Percentiles rank a stretch among this genome's conserved stretches.
Evolutionary conservation across 495 filamentous ascomycete genomes (phyloP).

Genomic region (Rostrohypoxylon terebratum): DNA sequence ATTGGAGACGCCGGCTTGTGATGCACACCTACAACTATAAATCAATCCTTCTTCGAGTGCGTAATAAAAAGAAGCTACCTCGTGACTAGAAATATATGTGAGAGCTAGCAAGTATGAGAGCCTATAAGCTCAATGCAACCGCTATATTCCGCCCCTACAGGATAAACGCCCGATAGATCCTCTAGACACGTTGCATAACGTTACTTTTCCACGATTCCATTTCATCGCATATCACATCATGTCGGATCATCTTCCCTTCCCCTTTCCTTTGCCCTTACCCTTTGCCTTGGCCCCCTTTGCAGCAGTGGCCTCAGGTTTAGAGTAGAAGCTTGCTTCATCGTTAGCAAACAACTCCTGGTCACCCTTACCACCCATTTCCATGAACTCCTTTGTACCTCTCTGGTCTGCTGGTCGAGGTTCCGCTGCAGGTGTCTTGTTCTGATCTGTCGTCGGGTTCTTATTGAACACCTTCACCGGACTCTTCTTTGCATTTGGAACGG

Average conservation of each 20-base stretch:
- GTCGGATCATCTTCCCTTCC: slow-evolving; percentile 27
- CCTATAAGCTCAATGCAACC: slow-evolving; percentile 1
- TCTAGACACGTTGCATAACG: slow-evolving; percentile 17
- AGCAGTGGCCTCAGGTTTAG: slow-evolving; percentile 51
- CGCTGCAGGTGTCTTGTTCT: slow-evolving; percentile 42
- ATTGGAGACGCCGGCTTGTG: slow-evolving; percentile 21
- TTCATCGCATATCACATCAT: neutral
- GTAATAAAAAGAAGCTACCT: slow-evolving; percentile 15
- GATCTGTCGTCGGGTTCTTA: slow-evolving; percentile 70
- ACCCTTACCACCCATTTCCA: slow-evolving; percentile 82
- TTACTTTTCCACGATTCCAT: neutral
- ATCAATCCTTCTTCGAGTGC: neutral
- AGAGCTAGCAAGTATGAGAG: neutral
- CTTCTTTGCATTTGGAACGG: slow-evolving; percentile 60
- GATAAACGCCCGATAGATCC: slow-evolving; percentile 1
- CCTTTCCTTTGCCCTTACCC: slow-evolving; percentile 46
- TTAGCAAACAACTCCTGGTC: slow-evolving; percentile 81
- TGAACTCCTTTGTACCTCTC: slow-evolving; percentile 78
- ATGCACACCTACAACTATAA: slow-evolving; percentile 11
- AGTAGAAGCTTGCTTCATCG: slow-evolving; percentile 64
- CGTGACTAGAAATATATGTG: neutral
- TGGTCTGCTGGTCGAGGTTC: slow-evolving; percentile 73
- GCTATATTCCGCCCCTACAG: neutral
- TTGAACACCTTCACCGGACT: slow-evolving; percentile 79
- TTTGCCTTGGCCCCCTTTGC: slow-evolving; percentile 48